Evolutionary conservation across 495 filamentous ascomycete species (phyloP), one percentile per base, ranked within the genome.

Genomic region (Daldinia grandis): DNA sequence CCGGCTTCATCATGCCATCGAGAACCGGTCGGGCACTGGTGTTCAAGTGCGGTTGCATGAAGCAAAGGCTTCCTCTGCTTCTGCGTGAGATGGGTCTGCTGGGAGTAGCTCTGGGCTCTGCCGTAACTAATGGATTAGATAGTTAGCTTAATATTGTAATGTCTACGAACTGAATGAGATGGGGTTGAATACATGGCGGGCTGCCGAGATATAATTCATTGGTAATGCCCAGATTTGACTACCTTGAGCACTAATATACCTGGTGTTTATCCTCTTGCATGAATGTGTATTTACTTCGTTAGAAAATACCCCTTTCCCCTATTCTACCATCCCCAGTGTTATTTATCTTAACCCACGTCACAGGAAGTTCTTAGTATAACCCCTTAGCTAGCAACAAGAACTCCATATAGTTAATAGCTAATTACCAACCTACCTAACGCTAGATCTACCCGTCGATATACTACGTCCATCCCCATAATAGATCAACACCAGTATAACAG

Each of bases 1-100:
- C 30, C 68, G 74, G 17, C 73, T 84, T 37, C 80, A 82, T 68
- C 81, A 81, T 44, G 81, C 81, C 3, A 83, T 84, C 56, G 82
- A 83, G 65, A 83, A 84, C 57, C 73, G 81, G 53, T 82, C 81
- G 24, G 82, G 80, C n/a, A 81, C 77, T 7, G 82, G 81, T 27
- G 81, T 83, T 5, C 73, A 81, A 58, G 77, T 82, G 15, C 62
- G 70, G 31, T 58, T 84, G 25, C 79, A 79, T 58, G 72, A 76
- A 33, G 77, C 74, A 5, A 68, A 55, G 58, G 35, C 58, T 42
- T 31, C 38, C 37, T 19, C 17, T 17, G 21, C 37, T 47, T n/a
- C 19, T 19, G 44, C 24, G 24, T 55, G 27, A 62, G 3, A 40
- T 25, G 14, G 14, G 47, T 14, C 19, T 42, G 5, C 0, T 24